phyloP scores from a whole-genome alignment of 1,284 basidiomycete species.

The Ceratobasidium sp. region DNA sequence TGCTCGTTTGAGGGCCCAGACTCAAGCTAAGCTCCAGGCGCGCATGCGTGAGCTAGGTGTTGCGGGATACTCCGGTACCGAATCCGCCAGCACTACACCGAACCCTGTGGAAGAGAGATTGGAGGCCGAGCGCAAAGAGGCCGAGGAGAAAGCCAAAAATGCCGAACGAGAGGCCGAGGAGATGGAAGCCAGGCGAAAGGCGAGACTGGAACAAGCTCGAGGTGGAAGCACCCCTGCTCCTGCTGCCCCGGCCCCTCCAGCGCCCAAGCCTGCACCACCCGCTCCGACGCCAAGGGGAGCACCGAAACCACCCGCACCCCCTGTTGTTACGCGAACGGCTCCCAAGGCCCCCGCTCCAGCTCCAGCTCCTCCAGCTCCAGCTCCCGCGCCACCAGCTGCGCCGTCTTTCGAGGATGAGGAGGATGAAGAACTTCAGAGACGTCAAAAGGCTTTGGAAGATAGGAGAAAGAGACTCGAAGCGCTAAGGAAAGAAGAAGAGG shows the following conservation, averaged over 20 bases:
- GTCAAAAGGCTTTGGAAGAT: constrained; percentile 69
- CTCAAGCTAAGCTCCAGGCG: constrained; percentile 83
- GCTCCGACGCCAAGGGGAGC: constrained; percentile 49
- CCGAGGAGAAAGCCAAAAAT: constrained; percentile 76
- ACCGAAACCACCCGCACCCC: constrained; percentile 51
- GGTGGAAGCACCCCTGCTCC: constrained; percentile 51
- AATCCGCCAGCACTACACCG: constrained; percentile 47
- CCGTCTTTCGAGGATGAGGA: constrained; percentile 61
- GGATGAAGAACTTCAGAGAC: constrained; percentile 68
- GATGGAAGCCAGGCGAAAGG: constrained; percentile 70
- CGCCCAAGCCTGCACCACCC: constrained; percentile 47
- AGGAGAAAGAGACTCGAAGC: constrained; percentile 68
- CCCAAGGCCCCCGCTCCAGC: constrained; percentile 47
- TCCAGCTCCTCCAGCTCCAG: constrained; percentile 48
- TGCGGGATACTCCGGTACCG: constrained; percentile 57
- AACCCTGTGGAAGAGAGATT: constrained; percentile 79
- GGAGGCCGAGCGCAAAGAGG: constrained; percentile 82
- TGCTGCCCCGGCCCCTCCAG: constrained; percentile 47
- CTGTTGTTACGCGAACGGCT: constrained; percentile 46
- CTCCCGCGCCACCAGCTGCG: constrained; percentile 52
- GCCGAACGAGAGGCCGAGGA: constrained; percentile 82
- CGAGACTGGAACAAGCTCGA: constrained; percentile 73
- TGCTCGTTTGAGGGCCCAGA: constrained; percentile 83
- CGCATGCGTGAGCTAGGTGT: constrained; percentile 88
- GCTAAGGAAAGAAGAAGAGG: constrained; percentile 76